Evolutionary conservation across 257 asterid genomes (phyloP).

Genomic region (Coffea eugenioides): DNA sequence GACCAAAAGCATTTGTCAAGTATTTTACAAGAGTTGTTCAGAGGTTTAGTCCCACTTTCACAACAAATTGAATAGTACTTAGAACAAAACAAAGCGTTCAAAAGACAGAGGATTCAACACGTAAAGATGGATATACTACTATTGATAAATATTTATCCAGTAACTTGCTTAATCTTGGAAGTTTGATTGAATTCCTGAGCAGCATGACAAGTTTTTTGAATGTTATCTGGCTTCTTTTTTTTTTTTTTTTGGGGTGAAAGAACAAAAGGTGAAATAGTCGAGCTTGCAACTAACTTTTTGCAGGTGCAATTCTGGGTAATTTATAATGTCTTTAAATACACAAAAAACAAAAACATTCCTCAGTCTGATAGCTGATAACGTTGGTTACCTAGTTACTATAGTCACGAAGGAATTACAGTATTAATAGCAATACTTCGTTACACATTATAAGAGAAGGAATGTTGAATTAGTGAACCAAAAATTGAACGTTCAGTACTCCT

Average conservation of each 20-base stretch:
- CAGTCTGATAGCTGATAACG: not conserved
- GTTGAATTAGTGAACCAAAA: too few relatives aligned
- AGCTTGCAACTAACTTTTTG: not conserved
- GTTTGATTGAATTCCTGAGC: not conserved
- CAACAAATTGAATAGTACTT: not conserved
- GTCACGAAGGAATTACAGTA: not conserved
- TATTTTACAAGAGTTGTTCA: constrained; percentile 2
- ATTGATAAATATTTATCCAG: not conserved
- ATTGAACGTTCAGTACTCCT: not conserved
- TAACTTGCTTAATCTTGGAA: not conserved
- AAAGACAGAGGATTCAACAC: not conserved
- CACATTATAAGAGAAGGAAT: not conserved
- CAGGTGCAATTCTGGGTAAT: not conserved
- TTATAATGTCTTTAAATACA: not conserved
- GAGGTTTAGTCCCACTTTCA: constrained; percentile 1
- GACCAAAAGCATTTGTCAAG: constrained; percentile 21
- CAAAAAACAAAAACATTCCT: not conserved
- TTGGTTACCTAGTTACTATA: not conserved
- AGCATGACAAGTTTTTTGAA: not conserved
- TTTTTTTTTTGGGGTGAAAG: not conserved
- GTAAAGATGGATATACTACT: not conserved
- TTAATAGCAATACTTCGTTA: not conserved
- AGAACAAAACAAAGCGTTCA: not conserved
- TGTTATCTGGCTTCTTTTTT: not conserved
- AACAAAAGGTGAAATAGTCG: not conserved